Conservation (phyloP, 164 flowering plant species). For the Annona squamosa region DNA sequence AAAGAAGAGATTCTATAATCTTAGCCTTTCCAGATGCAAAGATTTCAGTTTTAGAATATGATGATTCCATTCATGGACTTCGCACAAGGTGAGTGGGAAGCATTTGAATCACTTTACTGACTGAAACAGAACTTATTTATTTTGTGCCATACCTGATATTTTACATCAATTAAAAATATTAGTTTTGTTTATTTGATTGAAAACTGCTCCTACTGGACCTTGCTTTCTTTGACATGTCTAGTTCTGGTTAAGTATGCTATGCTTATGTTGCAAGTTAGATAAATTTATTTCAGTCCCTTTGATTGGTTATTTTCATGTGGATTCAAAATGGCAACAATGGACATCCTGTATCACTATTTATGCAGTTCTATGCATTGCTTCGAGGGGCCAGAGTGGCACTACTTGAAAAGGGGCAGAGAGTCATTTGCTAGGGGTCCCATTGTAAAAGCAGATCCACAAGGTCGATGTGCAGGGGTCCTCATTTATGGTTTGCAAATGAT, state of each 20-base stretch:
- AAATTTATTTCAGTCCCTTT: background rate
- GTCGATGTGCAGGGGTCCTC: conserved; percentile 89
- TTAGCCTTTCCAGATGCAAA: conserved; percentile 81
- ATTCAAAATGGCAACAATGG: background rate
- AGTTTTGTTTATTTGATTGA: background rate
- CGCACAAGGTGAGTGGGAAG: conserved; percentile 57
- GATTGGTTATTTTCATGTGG: background rate
- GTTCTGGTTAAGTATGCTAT: background rate
- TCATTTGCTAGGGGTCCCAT: conserved; percentile 86
- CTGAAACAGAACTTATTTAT: background rate
- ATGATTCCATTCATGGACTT: conserved; percentile 86
- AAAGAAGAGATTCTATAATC: conserved; percentile 82
- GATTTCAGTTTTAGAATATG: conserved; percentile 83
- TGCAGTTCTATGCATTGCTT: conserved; percentile 96
- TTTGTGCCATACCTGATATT: background rate
- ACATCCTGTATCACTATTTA: background rate
- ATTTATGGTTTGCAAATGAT: conserved; percentile 86
- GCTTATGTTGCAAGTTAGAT: background rate
- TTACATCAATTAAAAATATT: no score
- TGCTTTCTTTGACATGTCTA: background rate
- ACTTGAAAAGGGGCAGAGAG: conserved; percentile 87
- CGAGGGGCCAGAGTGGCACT: conserved; percentile 94
- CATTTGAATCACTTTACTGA: background rate
- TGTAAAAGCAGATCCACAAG: conserved; percentile 89
- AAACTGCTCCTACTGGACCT: background rate